Conservation (phyloP, 2,329 filamentous ascomycete species). For the Ilyonectria robusta region DNA sequence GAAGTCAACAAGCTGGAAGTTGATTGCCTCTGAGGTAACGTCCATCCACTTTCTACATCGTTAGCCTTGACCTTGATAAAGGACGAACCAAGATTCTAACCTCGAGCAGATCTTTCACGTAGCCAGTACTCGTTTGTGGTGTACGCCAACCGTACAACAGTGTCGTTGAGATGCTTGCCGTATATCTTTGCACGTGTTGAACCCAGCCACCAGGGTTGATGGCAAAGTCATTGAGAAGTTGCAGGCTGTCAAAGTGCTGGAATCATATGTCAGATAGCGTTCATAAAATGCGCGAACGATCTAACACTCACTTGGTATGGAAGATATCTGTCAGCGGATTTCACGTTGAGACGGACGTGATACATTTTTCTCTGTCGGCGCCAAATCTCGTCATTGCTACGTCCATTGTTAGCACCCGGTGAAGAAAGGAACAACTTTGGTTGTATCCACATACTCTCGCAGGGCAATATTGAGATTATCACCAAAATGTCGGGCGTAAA, state of each 20-base stretch:
- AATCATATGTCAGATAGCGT: neutral
- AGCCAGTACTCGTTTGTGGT: slow-evolving; percentile 7
- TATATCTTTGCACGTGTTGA: slow-evolving; percentile 4
- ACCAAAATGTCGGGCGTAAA: slow-evolving; percentile 11
- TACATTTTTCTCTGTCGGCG: slow-evolving; percentile 16
- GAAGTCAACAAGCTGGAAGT: slow-evolving; percentile 15
- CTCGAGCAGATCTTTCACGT: slow-evolving; percentile 11
- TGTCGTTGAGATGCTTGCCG: slow-evolving; percentile 11
- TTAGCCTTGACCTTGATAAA: too few relatives aligned
- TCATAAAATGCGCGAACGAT: rapidly evolving
- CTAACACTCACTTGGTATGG: slow-evolving; percentile 1
- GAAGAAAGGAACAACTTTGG: neutral
- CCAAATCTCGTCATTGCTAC: slow-evolving; percentile 19
- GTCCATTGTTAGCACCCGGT: neutral
- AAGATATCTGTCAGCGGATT: slow-evolving; percentile 12
- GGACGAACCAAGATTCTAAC: neutral
- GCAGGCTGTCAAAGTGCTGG: slow-evolving; percentile 14
- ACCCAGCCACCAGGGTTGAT: neutral
- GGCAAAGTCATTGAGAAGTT: neutral
- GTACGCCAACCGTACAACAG: slow-evolving; percentile 15
- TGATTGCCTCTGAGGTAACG: slow-evolving; percentile 7
- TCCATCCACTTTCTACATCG: slow-evolving; percentile 6
- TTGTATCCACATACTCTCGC: neutral
- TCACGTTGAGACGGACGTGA: slow-evolving; percentile 14
- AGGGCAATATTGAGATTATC: slow-evolving; percentile 16